phyloP scores from a whole-genome alignment of 345 rosid species.

The Anastatica hierochuntica region DNA sequence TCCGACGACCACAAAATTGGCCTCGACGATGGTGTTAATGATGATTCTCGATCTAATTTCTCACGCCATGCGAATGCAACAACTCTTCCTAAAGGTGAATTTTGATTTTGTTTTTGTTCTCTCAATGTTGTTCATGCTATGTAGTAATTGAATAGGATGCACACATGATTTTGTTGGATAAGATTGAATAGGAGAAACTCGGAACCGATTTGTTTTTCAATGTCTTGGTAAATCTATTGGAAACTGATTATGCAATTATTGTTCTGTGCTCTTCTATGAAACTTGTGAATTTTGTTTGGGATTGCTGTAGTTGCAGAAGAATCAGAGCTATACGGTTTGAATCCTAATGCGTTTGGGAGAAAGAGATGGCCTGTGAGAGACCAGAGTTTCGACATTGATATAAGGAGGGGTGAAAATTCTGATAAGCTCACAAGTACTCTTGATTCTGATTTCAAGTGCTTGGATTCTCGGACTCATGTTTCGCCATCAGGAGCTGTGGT shows the following conservation, averaged over 20 bases:
- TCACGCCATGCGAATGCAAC: slow-evolving; percentile 16
- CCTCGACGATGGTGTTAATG: background rate
- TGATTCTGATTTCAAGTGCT: slow-evolving; percentile 1
- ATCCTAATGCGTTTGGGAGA: background rate
- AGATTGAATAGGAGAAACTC: background rate
- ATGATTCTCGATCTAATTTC: slow-evolving; percentile 15
- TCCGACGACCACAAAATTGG: slow-evolving; percentile 24
- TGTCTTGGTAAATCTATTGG: background rate
- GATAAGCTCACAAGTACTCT: slow-evolving; percentile 8
- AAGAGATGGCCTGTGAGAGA: background rate
- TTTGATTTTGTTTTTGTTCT: background rate
- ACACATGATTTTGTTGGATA: background rate
- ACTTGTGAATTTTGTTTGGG: background rate
- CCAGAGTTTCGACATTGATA: background rate
- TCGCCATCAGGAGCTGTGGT: background rate
- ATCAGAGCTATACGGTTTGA: slow-evolving; percentile 14
- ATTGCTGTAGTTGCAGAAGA: slow-evolving; percentile 1
- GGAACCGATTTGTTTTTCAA: background rate
- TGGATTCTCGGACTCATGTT: background rate
- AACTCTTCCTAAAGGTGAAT: slow-evolving; percentile 6
- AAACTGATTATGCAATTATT: too few species aligned
- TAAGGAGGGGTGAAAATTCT: background rate
- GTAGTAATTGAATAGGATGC: background rate
- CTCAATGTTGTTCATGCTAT: background rate
- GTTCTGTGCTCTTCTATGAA: background rate